phyloP scores from a whole-genome alignment of 148 eudicot genomes.

The Arctostaphylos glauca region DNA sequence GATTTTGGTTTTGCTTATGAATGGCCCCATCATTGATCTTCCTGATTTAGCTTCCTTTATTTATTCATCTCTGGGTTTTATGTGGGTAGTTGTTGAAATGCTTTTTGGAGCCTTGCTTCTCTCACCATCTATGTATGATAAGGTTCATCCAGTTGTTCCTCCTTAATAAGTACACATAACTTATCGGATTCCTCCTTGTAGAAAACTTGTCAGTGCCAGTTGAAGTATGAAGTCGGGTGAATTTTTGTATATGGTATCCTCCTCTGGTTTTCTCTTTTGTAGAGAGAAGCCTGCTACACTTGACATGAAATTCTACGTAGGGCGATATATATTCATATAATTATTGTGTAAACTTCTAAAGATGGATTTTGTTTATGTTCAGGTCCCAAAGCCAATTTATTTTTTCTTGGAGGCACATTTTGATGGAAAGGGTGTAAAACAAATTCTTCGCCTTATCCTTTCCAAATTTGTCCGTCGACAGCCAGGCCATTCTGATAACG shows the following conservation, averaged over 20 bases:
- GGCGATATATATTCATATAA: neutral
- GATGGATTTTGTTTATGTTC: conserved; percentile 23
- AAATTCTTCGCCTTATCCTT: conserved; percentile 85
- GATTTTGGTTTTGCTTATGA: neutral
- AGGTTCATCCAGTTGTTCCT: neutral
- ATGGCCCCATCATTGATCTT: neutral
- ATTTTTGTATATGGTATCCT: neutral
- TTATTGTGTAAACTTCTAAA: neutral
- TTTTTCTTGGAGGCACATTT: conserved; percentile 65
- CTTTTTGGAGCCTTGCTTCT: conserved; percentile 1
- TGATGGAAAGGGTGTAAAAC: conserved; percentile 90
- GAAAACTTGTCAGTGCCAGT: neutral
- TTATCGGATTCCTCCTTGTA: conserved; percentile 3
- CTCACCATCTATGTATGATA: neutral
- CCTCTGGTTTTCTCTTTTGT: conserved; percentile 1
- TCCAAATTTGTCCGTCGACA: conserved; percentile 88
- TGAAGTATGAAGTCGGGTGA: neutral
- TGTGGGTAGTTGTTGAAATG: neutral
- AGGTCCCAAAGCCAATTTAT: conserved; percentile 91
- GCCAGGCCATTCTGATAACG: conserved; percentile 74
- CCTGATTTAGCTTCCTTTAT: neutral
- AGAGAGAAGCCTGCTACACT: neutral
- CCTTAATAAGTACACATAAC: neutral
- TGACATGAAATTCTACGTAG: neutral
- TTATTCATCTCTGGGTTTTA: conserved; percentile 5